A percentile compares a stretch with the other conserved stretches of the same genome.
These are phyloP conservation scores for Fusarium hostae DNA, from an alignment of 2,329 filamentous ascomycete species.

Conservation along the genomic window DNA sequence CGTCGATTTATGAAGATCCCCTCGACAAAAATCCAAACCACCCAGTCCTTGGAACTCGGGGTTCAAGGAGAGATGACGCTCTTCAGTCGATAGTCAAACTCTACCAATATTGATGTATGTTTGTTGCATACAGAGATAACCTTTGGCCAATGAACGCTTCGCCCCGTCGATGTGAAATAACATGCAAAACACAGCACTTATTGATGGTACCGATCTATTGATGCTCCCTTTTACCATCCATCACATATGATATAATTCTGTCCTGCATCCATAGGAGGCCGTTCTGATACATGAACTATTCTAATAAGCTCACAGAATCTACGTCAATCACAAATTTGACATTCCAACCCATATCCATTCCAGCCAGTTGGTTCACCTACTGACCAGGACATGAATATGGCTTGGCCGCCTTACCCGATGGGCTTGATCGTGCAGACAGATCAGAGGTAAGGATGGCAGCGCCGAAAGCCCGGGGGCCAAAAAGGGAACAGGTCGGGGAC, in stretches of 20 bases:
- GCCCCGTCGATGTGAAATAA: not conserved
- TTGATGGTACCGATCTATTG: not conserved
- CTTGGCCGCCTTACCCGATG: conserved; percentile 38
- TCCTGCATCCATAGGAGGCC: not conserved
- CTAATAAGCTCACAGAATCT: conserved; percentile 10
- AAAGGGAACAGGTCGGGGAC: conserved; percentile 23
- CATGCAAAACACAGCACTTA: not conserved
- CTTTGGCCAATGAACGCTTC: not conserved
- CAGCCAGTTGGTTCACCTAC: conserved; percentile 35
- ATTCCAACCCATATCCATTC: conserved; percentile 41
- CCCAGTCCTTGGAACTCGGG: not conserved
- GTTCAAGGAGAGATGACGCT: conserved; percentile 6
- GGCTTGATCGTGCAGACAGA: conserved; percentile 26
- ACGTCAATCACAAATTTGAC: conserved; percentile 19
- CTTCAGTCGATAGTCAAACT: not conserved
- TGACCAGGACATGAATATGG: conserved; percentile 25
- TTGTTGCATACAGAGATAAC: not conserved
- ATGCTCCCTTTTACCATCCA: not conserved
- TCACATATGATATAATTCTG: not conserved
- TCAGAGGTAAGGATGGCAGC: conserved; percentile 20
- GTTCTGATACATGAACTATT: not conserved
- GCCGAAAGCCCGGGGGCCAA: conserved; percentile 11
- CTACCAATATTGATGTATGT: not conserved
- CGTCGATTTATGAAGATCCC: conserved; percentile 16
- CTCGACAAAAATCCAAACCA: conserved; percentile 6